A percentile compares a stretch with the other conserved stretches of the same genome.
These are phyloP conservation scores for Tylopilus felleus DNA, from an alignment of 768 basidiomycete genomes.

Conservation along the genomic window DNA sequence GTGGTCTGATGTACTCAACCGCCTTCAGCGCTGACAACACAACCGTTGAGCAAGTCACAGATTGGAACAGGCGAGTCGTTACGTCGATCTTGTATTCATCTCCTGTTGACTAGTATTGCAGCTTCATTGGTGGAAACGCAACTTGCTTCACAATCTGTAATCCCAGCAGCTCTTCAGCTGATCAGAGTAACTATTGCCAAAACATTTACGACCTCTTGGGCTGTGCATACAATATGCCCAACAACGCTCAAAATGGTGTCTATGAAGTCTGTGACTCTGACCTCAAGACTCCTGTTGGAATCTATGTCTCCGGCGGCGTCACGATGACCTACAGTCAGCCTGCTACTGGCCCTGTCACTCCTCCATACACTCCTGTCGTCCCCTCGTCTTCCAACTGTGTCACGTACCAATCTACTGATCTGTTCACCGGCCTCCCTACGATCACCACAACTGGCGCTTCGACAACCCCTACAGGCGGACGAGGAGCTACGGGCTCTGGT, in stretches of 20 bases:
- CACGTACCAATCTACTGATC: slow-evolving; percentile 32
- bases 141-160: slow-evolving; percentile 78
- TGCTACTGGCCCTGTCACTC: slow-evolving; percentile 23
- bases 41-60: slow-evolving; percentile 49
- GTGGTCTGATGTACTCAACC: slow-evolving; percentile 65
- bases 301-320: slow-evolving; percentile 40
- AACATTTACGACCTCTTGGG: slow-evolving; percentile 75
- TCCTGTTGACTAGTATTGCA: slow-evolving; percentile 13
- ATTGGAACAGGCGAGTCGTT: slow-evolving; percentile 60
- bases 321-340: slow-evolving; percentile 45
- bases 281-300: slow-evolving; percentile 59
- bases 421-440: slow-evolving; percentile 33
- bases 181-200: slow-evolving; percentile 53
- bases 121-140: slow-evolving; percentile 59
- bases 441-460: neutral
- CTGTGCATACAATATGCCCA: slow-evolving; percentile 71
- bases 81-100: neutral
- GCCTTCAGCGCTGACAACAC: slow-evolving; percentile 42
- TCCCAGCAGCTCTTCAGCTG: slow-evolving; percentile 39
- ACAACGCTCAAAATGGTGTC: slow-evolving; percentile 48
- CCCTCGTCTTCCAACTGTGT: slow-evolving; percentile 47
- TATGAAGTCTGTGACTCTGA: slow-evolving; percentile 70
- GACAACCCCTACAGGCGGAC: neutral
- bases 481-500: too few species aligned
- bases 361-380: slow-evolving; percentile 41